Evolutionary conservation across 129 eudicot genomes (phyloP).

Genomic region (Flaveria bidentis): DNA sequence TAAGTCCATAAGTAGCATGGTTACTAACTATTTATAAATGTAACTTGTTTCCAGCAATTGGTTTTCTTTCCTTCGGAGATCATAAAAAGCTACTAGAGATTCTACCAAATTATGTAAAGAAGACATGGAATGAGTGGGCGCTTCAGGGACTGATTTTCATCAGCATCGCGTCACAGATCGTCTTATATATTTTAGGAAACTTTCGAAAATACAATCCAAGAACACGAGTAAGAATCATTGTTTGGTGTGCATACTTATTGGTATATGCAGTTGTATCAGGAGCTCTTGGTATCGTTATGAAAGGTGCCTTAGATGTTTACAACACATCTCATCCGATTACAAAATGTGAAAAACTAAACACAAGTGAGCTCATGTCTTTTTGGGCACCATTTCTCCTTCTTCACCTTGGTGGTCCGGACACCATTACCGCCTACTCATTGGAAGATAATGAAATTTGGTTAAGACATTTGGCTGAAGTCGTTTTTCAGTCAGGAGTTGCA

Average conservation of each 20-base stretch:
- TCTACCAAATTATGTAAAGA: constrained; percentile 33
- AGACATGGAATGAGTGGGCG: constrained; percentile 50
- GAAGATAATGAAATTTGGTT: constrained; percentile 55
- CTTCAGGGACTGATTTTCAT: constrained; percentile 35
- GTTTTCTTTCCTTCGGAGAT: constrained; percentile 20
- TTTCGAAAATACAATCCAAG: constrained; percentile 40
- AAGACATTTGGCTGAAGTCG: constrained; percentile 36
- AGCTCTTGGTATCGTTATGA: constrained; percentile 46
- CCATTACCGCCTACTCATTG: constrained; percentile 44
- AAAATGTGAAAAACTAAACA: constrained; percentile 7
- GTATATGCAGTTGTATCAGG: constrained; percentile 48
- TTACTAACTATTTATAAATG: neutral
- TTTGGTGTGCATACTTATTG: constrained; percentile 57
- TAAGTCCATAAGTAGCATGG: too few species aligned
- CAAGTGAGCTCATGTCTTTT: constrained; percentile 33
- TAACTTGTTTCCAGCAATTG: constrained; percentile 23
- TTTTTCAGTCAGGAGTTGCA: constrained; percentile 27
- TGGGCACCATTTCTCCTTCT: constrained; percentile 43
- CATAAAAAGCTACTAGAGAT: constrained; percentile 42
- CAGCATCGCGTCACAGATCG: constrained; percentile 44
- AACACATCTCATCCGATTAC: constrained; percentile 5
- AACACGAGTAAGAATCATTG: constrained; percentile 37
- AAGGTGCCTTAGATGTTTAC: constrained; percentile 32
- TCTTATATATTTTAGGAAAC: constrained; percentile 43
- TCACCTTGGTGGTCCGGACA: constrained; percentile 51